Conservation (phyloP, 495 filamentous ascomycete species). For the Aspergillus cavernicola region DNA sequence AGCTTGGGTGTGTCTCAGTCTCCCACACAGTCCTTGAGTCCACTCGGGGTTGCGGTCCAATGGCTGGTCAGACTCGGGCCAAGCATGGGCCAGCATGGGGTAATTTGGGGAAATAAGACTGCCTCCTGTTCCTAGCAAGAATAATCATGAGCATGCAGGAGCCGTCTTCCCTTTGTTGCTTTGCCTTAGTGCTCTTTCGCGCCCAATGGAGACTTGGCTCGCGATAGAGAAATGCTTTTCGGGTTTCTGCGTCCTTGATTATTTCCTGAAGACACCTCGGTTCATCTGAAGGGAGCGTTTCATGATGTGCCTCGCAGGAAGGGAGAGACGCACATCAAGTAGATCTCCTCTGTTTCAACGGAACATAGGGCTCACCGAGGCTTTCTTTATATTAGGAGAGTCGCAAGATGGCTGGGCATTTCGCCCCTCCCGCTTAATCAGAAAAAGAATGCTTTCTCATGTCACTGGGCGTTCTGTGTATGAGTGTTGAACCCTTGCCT, state of each 20-base stretch:
- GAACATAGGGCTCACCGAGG: not conserved
- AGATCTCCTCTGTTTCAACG: not conserved
- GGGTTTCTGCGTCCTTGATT: too few relatives aligned
- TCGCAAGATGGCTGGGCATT: too few relatives aligned
- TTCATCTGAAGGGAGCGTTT: not conserved
- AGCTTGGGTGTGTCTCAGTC: slow-evolving; percentile 5
- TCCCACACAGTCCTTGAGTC: slow-evolving; percentile 3
- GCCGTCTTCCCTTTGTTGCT: not conserved
- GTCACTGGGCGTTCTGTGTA: too few relatives aligned
- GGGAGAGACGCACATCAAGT: not conserved
- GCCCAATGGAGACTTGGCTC: not conserved
- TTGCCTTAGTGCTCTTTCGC: not conserved
- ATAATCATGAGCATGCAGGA: not conserved
- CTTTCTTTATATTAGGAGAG: too few relatives aligned
- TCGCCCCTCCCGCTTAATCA: not conserved
- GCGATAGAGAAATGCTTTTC: too few relatives aligned
- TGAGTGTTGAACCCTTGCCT: not conserved
- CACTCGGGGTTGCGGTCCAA: slow-evolving; percentile 3
- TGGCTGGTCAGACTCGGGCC: slow-evolving; percentile 4
- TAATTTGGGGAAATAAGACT: slow-evolving; percentile 16
- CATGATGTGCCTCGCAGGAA: not conserved
- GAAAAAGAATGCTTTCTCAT: not conserved
- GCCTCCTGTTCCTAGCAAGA: slow-evolving; percentile 1
- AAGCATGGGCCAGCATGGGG: slow-evolving; percentile 16
- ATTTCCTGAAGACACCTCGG: slow-evolving; percentile 6